Conservation (phyloP, 1,284 basidiomycete species). For the Fomitopsis schrenkii region DNA sequence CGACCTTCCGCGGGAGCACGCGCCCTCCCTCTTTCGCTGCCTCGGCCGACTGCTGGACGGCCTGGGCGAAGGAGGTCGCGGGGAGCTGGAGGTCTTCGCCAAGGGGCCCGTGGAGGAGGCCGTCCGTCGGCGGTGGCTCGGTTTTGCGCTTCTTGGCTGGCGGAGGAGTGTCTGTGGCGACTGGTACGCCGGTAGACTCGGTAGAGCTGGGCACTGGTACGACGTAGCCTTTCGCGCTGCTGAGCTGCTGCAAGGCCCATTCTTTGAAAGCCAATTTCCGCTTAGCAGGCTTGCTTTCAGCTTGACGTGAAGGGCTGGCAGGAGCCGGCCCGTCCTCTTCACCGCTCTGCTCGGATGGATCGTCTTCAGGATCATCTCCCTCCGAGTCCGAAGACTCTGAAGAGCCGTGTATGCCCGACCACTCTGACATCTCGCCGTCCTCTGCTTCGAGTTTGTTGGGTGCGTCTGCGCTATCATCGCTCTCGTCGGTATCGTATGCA, state of each 20-base stretch:
- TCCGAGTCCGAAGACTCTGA: constrained; percentile 10
- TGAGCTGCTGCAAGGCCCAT: constrained; percentile 81
- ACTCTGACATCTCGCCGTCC: constrained; percentile 9
- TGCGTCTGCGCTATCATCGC: constrained; percentile 25
- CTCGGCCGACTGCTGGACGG: constrained; percentile 36
- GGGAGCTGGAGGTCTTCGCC: constrained; percentile 66
- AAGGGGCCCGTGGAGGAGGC: constrained; percentile 61
- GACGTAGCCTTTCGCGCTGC: constrained; percentile 50
- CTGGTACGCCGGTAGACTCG: background rate
- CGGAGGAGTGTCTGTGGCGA: constrained; percentile 16
- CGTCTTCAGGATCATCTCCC: constrained; percentile 11
- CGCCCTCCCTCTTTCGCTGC: constrained; percentile 14
- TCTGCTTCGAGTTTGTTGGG: constrained; percentile 10
- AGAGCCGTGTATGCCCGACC: constrained; percentile 1
- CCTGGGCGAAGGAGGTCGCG: constrained; percentile 52
- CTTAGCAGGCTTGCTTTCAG: constrained; percentile 11
- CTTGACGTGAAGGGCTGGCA: background rate
- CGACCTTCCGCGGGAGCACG: constrained; percentile 33
- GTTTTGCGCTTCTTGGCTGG: constrained; percentile 42
- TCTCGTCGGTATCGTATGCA: constrained; percentile 45
- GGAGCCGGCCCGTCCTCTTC: background rate
- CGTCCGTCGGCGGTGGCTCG: constrained; percentile 21
- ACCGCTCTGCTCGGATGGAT: constrained; percentile 23
- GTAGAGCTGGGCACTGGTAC: constrained; percentile 22
- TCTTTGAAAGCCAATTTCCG: constrained; percentile 69